Evolutionary conservation across 2,329 filamentous ascomycete genomes (phyloP).

Genomic region (Aspergillus oerlinghausenensis): DNA sequence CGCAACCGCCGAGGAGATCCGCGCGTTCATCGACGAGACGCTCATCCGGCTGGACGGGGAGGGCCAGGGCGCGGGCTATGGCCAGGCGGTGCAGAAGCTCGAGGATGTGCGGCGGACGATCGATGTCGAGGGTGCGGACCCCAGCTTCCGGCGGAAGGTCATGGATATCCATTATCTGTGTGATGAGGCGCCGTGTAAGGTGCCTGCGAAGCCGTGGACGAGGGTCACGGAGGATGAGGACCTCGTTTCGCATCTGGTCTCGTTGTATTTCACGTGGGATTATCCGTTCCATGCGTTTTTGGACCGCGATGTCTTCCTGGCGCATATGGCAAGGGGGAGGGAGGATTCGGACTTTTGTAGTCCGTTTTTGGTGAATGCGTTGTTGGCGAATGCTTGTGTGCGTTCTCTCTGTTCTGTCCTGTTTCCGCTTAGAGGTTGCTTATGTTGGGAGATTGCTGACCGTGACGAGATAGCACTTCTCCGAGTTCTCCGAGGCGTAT

Average conservation of each 20-base stretch:
- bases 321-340: slow-evolving; percentile 38
- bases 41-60: slow-evolving; percentile 17
- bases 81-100: slow-evolving; percentile 16
- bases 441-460: background rate
- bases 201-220: slow-evolving; percentile 62
- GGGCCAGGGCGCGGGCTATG: no score
- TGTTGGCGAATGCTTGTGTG: slow-evolving; percentile 59
- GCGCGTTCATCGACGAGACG: slow-evolving; percentile 29
- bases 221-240: slow-evolving; percentile 69
- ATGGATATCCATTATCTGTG: slow-evolving; percentile 40
- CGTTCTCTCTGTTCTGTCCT: slow-evolving; percentile 8
- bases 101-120: slow-evolving; percentile 27
- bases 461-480: slow-evolving; percentile 27
- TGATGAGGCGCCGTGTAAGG: slow-evolving; percentile 30
- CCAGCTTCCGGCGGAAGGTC: slow-evolving; percentile 33
- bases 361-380: slow-evolving; percentile 81
- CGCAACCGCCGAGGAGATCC: slow-evolving; percentile 32
- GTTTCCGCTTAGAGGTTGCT: background rate
- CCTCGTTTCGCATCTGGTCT: slow-evolving; percentile 74
- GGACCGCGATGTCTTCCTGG: slow-evolving; percentile 69
- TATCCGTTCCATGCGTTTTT: slow-evolving; percentile 82
- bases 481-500: slow-evolving; percentile 37
- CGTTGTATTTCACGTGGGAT: slow-evolving; percentile 92
- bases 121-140: slow-evolving; percentile 27
- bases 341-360: slow-evolving; percentile 70